Evolutionary conservation across 768 basidiomycete genomes (phyloP), one percentile per base, ranked within the genome.

Genomic region (Leccinellum albellum): DNA sequence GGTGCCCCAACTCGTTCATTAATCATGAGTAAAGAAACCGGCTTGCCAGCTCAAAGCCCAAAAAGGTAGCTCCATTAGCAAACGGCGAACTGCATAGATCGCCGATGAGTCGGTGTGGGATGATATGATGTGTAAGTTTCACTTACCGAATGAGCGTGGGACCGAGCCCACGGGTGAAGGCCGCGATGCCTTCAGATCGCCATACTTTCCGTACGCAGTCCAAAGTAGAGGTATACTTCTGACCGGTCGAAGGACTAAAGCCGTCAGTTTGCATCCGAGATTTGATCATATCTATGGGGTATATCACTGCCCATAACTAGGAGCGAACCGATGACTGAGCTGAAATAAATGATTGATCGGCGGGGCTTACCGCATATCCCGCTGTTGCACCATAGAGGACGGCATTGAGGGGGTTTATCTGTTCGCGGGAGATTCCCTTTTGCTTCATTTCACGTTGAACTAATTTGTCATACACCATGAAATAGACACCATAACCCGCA

Each of bases 261-360:
- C 87, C 90, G 67, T 98, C 96, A 40, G 95, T 97, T 74, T 98
- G 96, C 80, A 98, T 89, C 53, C 94, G 85, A 26, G 92, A 93
- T 70, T 98, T 98, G 67, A 98, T 85, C 82, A 97, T 91, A 73
- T 97, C 94, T 72, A 95, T 88, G 15, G 94, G 94, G 77, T 96
- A 96, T 76, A 94, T 94, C 10, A 92, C 77, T n/a, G 83, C 87
- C 91, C 91, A 94, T 28, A 94, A 78, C 90, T 92, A 56, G 32
- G 40, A 61, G 29, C 49, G 46, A 47, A 60, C 8, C 15, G 21
- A 40, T 68, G 23, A 55, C 57, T 13, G 42, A 45, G 55, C 17
- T 33, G 53, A 23, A 42, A 20, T 42, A 6, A 2, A 23, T 48
- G 61, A 46, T 24, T 21, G 20, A 15, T 17, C 17, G 32, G 17